Base-by-base conservation (phyloP, 1,284 basidiomycete species). In the Somion occarium region DNA sequence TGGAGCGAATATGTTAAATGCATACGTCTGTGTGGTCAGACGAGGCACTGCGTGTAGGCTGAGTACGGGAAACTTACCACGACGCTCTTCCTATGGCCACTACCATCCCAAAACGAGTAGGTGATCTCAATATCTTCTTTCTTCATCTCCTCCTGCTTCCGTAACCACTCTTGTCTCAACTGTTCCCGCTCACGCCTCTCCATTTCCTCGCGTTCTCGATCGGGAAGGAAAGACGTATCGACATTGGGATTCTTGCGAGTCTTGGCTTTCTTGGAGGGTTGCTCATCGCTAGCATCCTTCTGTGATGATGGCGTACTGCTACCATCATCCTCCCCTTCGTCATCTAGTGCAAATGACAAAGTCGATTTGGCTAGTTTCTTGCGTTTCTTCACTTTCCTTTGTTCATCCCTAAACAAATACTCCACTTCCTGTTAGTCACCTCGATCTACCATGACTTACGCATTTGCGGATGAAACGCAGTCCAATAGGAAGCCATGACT, bases 91-190 rank as follows among this genome's bases (percentile, higher is more conserved):
- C 96, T 78, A 71, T 99, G 97, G 0, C 97, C 97, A 61, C 88
- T 94, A 3, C 96, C 96, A 64, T 99, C 96, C 97, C 97, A 99
- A 69, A 88, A 99, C 0, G 93, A 97, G 65, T 98, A 99, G 0
- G 87, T 86, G 58, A 98, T 81, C 65, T 96, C 92, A 51, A 98
- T 89, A 23, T 92, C 88, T 61, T 96, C 94, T 39, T 79, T 73
- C 71, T 97, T 98, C 61, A 91, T 81, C 38, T 85, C 78, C 57
- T 95, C 93, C 63, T 99, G 96, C 65, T 85, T 88, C 53, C 74
- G 75, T 27, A 98, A 73, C 93, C 95, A 99, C 65, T 97, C 85
- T 57, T 93, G 80, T 3, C 96, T 79, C 34, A 99, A 75, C 51
- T 88, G 80, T 66, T 99, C 96, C 26, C 97, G 78, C 66, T 94